A percentile compares a stretch with the other conserved stretches of the same genome.
These are phyloP conservation scores for Kwoniella mangroviensis DNA, from an alignment of 768 basidiomycete species.

Conservation along the genomic window DNA sequence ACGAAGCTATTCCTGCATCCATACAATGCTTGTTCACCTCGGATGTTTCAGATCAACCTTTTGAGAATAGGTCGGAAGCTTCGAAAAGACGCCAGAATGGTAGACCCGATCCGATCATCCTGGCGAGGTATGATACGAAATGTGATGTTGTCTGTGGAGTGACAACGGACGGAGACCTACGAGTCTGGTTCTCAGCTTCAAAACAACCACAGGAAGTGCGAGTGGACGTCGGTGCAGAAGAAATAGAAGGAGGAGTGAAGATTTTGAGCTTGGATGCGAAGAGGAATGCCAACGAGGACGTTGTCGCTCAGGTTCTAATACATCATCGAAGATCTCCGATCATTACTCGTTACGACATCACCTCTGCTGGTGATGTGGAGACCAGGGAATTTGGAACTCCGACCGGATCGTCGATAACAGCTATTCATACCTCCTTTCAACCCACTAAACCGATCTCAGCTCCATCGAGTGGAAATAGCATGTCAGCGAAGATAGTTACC, in stretches of 20 bases:
- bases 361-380: neutral
- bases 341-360: conserved; percentile 31
- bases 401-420: conserved; percentile 19
- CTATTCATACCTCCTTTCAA: conserved; percentile 23
- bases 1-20: conserved; percentile 16
- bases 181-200: conserved; percentile 36
- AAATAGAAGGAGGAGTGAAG: conserved; percentile 31
- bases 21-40: conserved; percentile 42
- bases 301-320: conserved; percentile 14
- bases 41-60: conserved; percentile 3
- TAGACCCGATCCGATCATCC: conserved; percentile 37
- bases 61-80: conserved; percentile 36
- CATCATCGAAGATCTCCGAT: conserved; percentile 28
- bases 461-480: conserved; percentile 1
- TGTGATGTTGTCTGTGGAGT: conserved; percentile 42
- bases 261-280: conserved; percentile 29
- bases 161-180: conserved; percentile 47
- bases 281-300: neutral
- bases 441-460: conserved; percentile 24
- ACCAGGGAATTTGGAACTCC: conserved; percentile 11
- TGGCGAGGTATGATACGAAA: conserved; percentile 37
- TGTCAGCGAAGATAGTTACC: conserved; percentile 2
- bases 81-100: conserved; percentile 32
- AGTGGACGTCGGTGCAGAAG: conserved; percentile 38
- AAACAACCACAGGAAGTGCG: conserved; percentile 21